Evolutionary conservation across 352 stramenopile species (phyloP), one percentile per base, ranked within the genome.

Genomic region (Phytophthora idaei): DNA sequence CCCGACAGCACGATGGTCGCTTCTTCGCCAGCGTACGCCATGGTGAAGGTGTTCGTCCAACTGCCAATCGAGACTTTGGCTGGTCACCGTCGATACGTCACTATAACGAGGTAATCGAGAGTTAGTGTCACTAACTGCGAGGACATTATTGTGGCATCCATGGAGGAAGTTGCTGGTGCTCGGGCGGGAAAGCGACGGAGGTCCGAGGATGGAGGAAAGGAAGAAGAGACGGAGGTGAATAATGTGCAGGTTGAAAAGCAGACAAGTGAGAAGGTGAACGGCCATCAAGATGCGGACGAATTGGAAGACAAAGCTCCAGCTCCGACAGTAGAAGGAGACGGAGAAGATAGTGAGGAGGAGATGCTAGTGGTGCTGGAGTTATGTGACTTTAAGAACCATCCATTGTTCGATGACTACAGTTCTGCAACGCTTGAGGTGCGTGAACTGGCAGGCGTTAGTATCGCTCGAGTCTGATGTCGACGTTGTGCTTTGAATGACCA

Each of bases 351-450:
- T 5, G 80, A 90, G 14, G 85, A 93, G 9, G 85, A 93, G 46
- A 74, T 81, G 37, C 61, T 92, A 25, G 82, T 93, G 11, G 83
- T 91, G 57, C 59, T 93, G 67, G 85, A 93, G 64, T 69, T 93
- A 1, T 82, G 75, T 44, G 85, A 93, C 59, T 92, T 93, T 53
- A 92, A 91, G 71, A 90, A 93, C 57, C 85, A 93, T 45, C 82
- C 85, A 29, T 76, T 93, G 29, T 73, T 93, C 39, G 80, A 92
- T 54, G 83, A 91, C 66, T 88, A 90, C 73, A 78, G 64, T 11
- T 72, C 67, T 14, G 73, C 84, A 17, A 85, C 74, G 17, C 76
- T 93, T 28, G 83, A 92, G 78, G 84, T 92, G 49, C 2, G 72
- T 65, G 11, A 4, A 49, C 2, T 53, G 11, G 1, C 44, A 1